Percentiles rank a stretch among this genome's conserved stretches.
Conservation (phyloP, 176 grass and related monocot species). For the Phragmites australis region DNA sequence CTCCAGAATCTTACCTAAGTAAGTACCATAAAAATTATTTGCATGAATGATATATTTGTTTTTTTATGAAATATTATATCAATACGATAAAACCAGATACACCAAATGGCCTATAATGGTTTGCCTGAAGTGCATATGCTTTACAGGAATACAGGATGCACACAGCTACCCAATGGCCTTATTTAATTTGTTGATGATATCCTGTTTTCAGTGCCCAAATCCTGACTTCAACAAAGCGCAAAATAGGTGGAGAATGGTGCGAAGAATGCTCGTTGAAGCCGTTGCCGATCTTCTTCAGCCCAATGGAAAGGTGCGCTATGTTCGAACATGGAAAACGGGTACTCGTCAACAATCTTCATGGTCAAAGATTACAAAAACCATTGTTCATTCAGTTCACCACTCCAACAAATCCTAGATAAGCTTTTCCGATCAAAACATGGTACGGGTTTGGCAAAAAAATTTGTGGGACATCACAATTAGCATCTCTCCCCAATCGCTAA, state of each 20-base stretch:
- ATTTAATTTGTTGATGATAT: slow-evolving; percentile 8
- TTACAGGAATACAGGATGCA: background rate
- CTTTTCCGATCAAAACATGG: background rate
- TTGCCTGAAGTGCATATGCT: background rate
- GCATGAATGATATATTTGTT: too few relatives aligned
- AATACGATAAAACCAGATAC: too few relatives aligned
- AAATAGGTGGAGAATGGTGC: slow-evolving; percentile 83
- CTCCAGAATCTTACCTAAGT: too few relatives aligned
- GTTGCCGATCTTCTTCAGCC: slow-evolving; percentile 66
- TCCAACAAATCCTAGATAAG: background rate
- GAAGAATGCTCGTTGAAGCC: slow-evolving; percentile 77
- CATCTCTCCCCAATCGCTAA: background rate
- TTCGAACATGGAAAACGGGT: background rate
- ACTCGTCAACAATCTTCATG: background rate
- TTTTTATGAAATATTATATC: too few relatives aligned
- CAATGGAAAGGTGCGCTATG: slow-evolving; percentile 71
- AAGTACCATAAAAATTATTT: too few relatives aligned
- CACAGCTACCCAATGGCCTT: background rate
- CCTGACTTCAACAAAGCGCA: slow-evolving; percentile 81
- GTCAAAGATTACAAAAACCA: background rate
- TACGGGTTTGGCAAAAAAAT: too few relatives aligned
- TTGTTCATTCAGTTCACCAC: background rate
- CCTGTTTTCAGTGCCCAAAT: slow-evolving; percentile 72
- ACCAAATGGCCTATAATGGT: too few relatives aligned
- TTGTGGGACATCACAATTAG: background rate